A percentile compares a stretch with the other conserved stretches of the same genome.
Conservation (phyloP, 1,284 basidiomycete species). For the Papiliotrema flavescens region DNA sequence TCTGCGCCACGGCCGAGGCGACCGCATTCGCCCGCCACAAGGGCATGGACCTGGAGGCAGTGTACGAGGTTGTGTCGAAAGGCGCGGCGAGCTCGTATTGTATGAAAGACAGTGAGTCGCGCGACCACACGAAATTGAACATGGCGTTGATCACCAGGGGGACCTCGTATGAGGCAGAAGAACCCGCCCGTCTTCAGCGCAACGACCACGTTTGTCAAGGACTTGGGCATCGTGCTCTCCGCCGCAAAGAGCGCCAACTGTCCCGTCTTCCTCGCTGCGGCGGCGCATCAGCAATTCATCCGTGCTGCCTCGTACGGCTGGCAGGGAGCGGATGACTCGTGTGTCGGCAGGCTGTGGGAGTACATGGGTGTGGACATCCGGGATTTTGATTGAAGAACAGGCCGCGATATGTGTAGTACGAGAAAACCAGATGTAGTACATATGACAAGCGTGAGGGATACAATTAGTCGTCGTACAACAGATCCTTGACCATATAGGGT, state of each 20-base stretch:
- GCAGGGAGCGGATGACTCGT: constrained; percentile 32
- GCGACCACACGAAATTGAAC: too few species aligned
- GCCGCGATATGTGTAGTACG: not conserved
- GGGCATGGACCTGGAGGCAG: constrained; percentile 37
- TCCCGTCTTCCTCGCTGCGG: constrained; percentile 35
- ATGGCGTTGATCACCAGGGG: constrained; percentile 13
- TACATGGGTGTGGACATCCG: constrained; percentile 5
- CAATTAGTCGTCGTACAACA: constrained; percentile 18
- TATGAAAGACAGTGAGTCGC: constrained; percentile 36
- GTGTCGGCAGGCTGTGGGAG: constrained; percentile 34
- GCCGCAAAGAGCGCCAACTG: constrained; percentile 32
- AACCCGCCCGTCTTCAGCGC: constrained; percentile 22
- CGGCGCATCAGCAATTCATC: constrained; percentile 33
- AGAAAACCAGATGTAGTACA: not conserved
- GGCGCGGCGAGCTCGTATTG: constrained; percentile 42
- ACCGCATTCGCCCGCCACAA: constrained; percentile 43
- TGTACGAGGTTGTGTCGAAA: constrained; percentile 38
- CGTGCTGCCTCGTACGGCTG: constrained; percentile 21
- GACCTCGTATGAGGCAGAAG: constrained; percentile 28
- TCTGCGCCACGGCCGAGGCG: constrained; percentile 45
- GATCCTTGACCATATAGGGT: constrained; percentile 89
- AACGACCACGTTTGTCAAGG: constrained; percentile 31
- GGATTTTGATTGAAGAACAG: not conserved
- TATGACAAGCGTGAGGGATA: not conserved
- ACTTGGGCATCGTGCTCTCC: constrained; percentile 30